Evolutionary conservation across 352 stramenopile genomes (phyloP).

Genomic region (Phytopythium ostracodes): DNA sequence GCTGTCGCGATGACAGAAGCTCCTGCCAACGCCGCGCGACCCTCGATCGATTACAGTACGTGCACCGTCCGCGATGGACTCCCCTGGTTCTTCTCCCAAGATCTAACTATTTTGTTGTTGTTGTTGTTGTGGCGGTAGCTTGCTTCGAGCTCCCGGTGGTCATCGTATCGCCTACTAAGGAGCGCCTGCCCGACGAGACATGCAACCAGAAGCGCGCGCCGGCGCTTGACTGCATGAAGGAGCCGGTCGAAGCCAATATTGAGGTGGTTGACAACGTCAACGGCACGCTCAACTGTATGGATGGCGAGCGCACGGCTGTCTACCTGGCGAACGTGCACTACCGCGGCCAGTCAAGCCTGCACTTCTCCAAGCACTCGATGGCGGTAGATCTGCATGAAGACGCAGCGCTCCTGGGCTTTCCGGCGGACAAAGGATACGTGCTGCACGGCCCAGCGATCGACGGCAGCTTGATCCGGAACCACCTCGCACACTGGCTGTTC

Average conservation of each 20-base stretch:
- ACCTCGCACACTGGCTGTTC: conserved; percentile 68
- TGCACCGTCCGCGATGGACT: not conserved
- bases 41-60: conserved; percentile 8
- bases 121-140: conserved; percentile 10
- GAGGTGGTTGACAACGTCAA: conserved; percentile 49
- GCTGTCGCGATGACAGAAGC: not conserved
- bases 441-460: conserved; percentile 58
- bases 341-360: conserved; percentile 54
- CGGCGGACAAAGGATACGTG: conserved; percentile 39
- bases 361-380: conserved; percentile 57
- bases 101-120: not conserved
- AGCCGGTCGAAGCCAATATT: conserved; percentile 32
- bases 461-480: conserved; percentile 57
- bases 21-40: not conserved
- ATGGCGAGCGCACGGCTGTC: conserved; percentile 20
- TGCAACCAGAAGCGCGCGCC: conserved; percentile 44
- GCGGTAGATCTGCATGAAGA: conserved; percentile 29
- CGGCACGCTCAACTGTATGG: conserved; percentile 41
- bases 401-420: conserved; percentile 35
- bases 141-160: conserved; percentile 54
- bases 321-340: conserved; percentile 44
- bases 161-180: conserved; percentile 34
- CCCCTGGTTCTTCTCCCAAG: not conserved
- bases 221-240: conserved; percentile 44
- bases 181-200: conserved; percentile 40